Conservation (phyloP, 164 flowering plant species). For the Echeveria elegans region DNA sequence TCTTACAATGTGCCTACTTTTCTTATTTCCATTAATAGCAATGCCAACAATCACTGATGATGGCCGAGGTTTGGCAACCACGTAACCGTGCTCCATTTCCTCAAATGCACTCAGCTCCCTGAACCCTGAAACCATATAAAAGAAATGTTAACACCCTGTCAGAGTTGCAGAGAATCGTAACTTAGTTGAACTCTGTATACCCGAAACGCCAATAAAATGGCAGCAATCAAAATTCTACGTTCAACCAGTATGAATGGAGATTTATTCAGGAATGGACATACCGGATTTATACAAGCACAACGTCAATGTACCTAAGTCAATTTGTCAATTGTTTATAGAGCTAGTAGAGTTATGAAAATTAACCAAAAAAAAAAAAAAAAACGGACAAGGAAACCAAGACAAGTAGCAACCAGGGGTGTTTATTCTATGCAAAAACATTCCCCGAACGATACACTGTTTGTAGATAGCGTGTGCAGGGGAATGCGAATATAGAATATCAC, state of each 20-base stretch:
- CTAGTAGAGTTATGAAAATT: background rate
- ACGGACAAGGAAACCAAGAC: background rate
- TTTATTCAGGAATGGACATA: background rate
- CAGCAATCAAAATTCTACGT: background rate
- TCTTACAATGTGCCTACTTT: slow-evolving; percentile 41
- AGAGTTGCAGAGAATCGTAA: background rate
- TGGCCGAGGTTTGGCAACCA: background rate
- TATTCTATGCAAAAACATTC: background rate
- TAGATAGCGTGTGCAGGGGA: background rate
- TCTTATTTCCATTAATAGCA: slow-evolving; percentile 52
- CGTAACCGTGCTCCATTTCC: slow-evolving; percentile 27
- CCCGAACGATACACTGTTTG: background rate
- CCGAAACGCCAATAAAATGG: background rate
- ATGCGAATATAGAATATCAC: background rate
- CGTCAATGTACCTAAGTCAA: background rate
- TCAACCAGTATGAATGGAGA: background rate
- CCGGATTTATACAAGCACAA: background rate
- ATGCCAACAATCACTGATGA: slow-evolving; percentile 30
- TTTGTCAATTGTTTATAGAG: background rate
- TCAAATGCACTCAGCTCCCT: background rate
- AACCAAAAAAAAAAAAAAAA: background rate
- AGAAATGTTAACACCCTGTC: background rate
- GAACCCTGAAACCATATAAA: too few relatives aligned
- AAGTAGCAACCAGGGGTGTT: background rate
- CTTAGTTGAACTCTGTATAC: background rate